phyloP scores from a whole-genome alignment of 371 early-diverging fungal genomes.

The Coemansia sp. region DNA sequence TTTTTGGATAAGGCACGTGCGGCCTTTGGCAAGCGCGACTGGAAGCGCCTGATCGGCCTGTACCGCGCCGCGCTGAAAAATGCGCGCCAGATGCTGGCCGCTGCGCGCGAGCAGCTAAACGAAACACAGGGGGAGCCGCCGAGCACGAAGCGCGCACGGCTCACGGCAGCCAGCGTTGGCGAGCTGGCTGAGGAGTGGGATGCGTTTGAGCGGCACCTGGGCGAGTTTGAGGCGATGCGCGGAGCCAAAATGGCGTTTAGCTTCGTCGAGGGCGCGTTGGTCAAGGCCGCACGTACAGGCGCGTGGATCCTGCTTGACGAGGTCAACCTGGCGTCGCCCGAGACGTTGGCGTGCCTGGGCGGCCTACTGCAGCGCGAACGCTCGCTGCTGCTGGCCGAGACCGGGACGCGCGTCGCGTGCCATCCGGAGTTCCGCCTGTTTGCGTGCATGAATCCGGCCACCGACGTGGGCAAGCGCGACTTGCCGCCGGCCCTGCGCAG shows the following conservation, averaged over 20 bases:
- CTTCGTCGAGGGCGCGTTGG: slow-evolving; percentile 93
- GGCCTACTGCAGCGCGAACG: slow-evolving; percentile 84
- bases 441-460: slow-evolving; percentile 99
- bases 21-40: slow-evolving; percentile 71
- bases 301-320: slow-evolving; percentile 99
- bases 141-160: slow-evolving; percentile 19
- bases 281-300: slow-evolving; percentile 89
- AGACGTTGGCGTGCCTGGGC: slow-evolving; percentile 90
- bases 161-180: slow-evolving; percentile 2
- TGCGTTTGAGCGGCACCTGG: slow-evolving; percentile 20
- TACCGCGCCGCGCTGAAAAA: slow-evolving; percentile 73
- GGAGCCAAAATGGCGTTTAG: slow-evolving; percentile 78
- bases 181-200: slow-evolving; percentile 29
- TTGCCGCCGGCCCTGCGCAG: slow-evolving; percentile 90
- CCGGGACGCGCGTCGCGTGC: slow-evolving; percentile 88
- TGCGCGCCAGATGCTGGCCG: slow-evolving; percentile 65
- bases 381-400: slow-evolving; percentile 83
- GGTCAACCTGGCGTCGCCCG: slow-evolving; percentile 96
- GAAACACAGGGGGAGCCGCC: not conserved
- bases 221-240: slow-evolving; percentile 42
- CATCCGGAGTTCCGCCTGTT: slow-evolving; percentile 97
- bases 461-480: slow-evolving; percentile 97
- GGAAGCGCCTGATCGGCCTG: slow-evolving; percentile 74
- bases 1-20: slow-evolving; percentile 81
- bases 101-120: slow-evolving; percentile 10